A percentile compares a stretch with the other conserved stretches of the same genome.
Evolutionary conservation across 2,329 filamentous ascomycete genomes (phyloP).

Genomic region (Aspergillus udagawae): DNA sequence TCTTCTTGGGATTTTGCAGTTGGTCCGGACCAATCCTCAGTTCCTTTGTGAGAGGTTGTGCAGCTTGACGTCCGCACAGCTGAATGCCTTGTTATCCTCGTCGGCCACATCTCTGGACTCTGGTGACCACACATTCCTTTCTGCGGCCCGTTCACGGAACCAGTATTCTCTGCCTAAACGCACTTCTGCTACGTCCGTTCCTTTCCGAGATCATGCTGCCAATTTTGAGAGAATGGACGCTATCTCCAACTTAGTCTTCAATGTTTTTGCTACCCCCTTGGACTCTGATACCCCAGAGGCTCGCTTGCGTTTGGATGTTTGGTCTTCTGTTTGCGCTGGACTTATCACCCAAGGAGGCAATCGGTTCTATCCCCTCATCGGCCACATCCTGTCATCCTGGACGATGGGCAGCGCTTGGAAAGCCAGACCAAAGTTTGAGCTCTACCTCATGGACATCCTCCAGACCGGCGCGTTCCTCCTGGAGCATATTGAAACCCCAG

Average conservation of each 20-base stretch:
- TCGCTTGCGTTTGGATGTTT: conserved; percentile 72
- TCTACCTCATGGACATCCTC: conserved; percentile 90
- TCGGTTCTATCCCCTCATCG: conserved; percentile 74
- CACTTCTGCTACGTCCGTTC: conserved; percentile 47
- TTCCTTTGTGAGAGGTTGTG: conserved; percentile 81
- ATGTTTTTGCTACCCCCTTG: conserved; percentile 81
- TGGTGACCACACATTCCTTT: conserved; percentile 76
- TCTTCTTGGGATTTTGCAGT: conserved; percentile 73
- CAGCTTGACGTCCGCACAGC: conserved; percentile 69
- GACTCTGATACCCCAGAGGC: conserved; percentile 80
- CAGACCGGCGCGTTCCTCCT: conserved; percentile 89
- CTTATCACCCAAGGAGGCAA: conserved; percentile 74
- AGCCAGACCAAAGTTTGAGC: conserved; percentile 82
- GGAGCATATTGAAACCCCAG: conserved; percentile 77
- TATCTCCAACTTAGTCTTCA: conserved; percentile 78
- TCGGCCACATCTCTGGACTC: conserved; percentile 76
- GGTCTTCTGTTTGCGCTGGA: conserved; percentile 82
- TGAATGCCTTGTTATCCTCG: conserved; percentile 70
- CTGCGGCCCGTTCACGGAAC: conserved; percentile 52
- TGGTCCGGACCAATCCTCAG: conserved; percentile 79
- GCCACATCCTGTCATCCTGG: conserved; percentile 83
- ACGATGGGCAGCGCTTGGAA: conserved; percentile 84
- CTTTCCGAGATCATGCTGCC: conserved; percentile 74
- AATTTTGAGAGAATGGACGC: conserved; percentile 88
- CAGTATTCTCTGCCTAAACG: conserved; percentile 48